Evolutionary conservation across 176 grass and related monocot genomes (phyloP).

Genomic region (Carex littledalei): DNA sequence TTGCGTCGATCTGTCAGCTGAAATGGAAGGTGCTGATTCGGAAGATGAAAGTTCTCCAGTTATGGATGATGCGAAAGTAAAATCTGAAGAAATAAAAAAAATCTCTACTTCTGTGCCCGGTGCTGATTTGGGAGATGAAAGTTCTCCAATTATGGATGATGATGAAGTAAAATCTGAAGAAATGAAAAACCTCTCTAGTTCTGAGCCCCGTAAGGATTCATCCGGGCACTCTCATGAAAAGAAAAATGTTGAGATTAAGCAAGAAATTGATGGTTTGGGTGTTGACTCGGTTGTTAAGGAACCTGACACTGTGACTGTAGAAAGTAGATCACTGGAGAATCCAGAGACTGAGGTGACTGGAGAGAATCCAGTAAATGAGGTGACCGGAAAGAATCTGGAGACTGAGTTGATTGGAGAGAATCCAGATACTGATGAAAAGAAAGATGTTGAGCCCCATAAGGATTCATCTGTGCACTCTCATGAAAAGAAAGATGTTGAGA

Average conservation of each 20-base stretch:
- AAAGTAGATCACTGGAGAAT: constrained; percentile 8
- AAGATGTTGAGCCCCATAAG: too few species aligned
- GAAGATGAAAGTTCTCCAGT: constrained; percentile 41
- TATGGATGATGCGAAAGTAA: constrained; percentile 35
- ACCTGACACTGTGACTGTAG: neutral
- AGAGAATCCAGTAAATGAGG: constrained; percentile 18
- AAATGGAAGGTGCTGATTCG: constrained; percentile 43
- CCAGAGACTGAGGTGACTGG: constrained; percentile 24
- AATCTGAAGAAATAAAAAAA: constrained; percentile 29
- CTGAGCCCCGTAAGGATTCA: constrained; percentile 24
- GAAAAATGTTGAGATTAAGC: constrained; percentile 1
- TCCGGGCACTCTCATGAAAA: neutral
- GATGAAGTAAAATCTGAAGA: constrained; percentile 27
- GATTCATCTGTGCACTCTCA: neutral
- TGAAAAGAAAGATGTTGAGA: neutral
- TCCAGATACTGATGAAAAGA: neutral
- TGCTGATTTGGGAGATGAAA: constrained; percentile 38
- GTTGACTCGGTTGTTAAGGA: neutral
- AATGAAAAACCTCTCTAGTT: constrained; percentile 22
- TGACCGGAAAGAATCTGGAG: neutral
- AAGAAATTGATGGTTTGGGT: constrained; percentile 26
- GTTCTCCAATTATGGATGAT: constrained; percentile 39
- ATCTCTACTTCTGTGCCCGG: constrained; percentile 15
- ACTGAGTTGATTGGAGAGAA: neutral
- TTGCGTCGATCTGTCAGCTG: constrained; percentile 72